These are phyloP conservation scores for Selenicereus undatus DNA, from an alignment of 148 eudicot genomes.

Conservation along the genomic window DNA sequence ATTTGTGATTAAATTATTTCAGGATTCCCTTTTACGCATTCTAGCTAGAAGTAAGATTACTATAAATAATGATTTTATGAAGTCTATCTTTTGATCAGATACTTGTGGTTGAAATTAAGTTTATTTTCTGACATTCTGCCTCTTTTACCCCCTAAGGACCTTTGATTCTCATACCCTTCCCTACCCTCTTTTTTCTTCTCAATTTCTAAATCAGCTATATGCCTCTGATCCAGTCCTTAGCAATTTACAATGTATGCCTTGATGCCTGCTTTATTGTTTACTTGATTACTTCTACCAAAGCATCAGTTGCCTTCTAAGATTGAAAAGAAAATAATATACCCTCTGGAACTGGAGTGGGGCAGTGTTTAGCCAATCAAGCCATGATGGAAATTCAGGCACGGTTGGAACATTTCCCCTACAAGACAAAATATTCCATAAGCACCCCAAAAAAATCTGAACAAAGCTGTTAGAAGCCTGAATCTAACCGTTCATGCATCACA, in stretches of 20 bases:
- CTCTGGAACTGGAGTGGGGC: slow-evolving; percentile 84
- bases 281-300: not conserved
- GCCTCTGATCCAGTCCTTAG: not conserved
- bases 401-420: slow-evolving; percentile 57
- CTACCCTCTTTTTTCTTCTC: not conserved
- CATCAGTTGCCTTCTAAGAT: not conserved
- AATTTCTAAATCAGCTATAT: not conserved
- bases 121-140: not conserved
- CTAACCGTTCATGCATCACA: not conserved
- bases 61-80: not conserved
- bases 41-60: not conserved
- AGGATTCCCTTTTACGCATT: not conserved
- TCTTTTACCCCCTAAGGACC: too few relatives aligned
- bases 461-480: not conserved
- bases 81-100: not conserved
- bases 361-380: slow-evolving; percentile 91
- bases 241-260: slow-evolving; percentile 4
- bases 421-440: slow-evolving; percentile 7
- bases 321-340: slow-evolving; percentile 39
- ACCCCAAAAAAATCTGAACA: not conserved
- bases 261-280: not conserved
- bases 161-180: not conserved
- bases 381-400: slow-evolving; percentile 91
- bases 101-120: not conserved
- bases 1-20: not conserved